Evolutionary conservation across 176 grass and related monocot genomes (phyloP).

Genomic region (Canna indica): DNA sequence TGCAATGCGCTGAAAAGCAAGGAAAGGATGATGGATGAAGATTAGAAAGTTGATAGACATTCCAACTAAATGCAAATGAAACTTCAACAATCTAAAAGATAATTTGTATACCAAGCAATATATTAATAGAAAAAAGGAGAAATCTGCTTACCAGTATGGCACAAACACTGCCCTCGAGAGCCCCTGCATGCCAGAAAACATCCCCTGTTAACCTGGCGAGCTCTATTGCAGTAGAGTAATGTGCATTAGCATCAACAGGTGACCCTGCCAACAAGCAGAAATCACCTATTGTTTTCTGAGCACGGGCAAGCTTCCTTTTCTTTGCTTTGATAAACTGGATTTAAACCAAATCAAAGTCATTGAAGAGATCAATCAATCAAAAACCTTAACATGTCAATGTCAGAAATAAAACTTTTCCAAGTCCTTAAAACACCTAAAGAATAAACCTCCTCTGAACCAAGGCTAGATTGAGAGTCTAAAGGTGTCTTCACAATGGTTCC

Average conservation of each 20-base stretch:
- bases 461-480: slow-evolving; percentile 95
- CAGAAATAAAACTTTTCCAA: slow-evolving; percentile 20
- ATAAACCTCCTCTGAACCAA: slow-evolving; percentile 99
- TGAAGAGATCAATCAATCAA: too few species aligned
- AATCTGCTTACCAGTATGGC: slow-evolving; percentile 57
- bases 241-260: slow-evolving; percentile 89
- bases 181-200: slow-evolving; percentile 99
- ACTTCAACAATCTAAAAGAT: background rate
- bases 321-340: slow-evolving; percentile 93
- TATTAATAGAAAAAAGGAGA: background rate
- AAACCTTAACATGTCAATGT: too few species aligned
- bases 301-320: slow-evolving; percentile 85
- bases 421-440: slow-evolving; percentile 80
- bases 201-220: slow-evolving; percentile 93
- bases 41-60: background rate
- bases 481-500: slow-evolving; percentile 99
- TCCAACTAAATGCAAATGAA: background rate
- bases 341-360: background rate
- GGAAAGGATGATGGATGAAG: background rate
- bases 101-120: background rate
- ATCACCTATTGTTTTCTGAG: slow-evolving; percentile 96
- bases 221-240: slow-evolving; percentile 95
- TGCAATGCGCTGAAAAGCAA: background rate
- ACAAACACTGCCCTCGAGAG: slow-evolving; percentile 93
- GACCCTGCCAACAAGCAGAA: slow-evolving; percentile 94